A percentile compares a stretch with the other conserved stretches of the same genome.
phyloP scores from a whole-genome alignment of 306 rosid genomes.

The Cicer pinnatifidum region DNA sequence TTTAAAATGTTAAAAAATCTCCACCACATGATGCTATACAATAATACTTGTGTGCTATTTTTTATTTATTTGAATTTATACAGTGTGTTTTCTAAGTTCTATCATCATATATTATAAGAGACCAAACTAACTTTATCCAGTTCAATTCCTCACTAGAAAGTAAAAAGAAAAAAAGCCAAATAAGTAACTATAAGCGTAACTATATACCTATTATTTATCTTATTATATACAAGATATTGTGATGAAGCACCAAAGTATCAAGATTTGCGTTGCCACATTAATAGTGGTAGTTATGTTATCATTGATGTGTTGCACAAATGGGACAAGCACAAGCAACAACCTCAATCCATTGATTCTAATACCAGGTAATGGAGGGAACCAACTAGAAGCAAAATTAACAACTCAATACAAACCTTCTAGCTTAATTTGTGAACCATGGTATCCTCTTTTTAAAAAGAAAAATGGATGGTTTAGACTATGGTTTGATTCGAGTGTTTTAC shows the following conservation, averaged over 20 bases:
- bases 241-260: slow-evolving; percentile 42
- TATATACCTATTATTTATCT: too few species aligned
- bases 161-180: too few species aligned
- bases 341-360: slow-evolving; percentile 74
- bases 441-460: slow-evolving; percentile 55
- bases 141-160: too few species aligned
- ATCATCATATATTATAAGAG: too few species aligned
- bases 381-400: slow-evolving; percentile 73
- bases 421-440: slow-evolving; percentile 65
- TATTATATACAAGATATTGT: not conserved
- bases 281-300: slow-evolving; percentile 50
- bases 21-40: too few species aligned
- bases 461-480: slow-evolving; percentile 88
- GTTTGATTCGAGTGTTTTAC: slow-evolving; percentile 73
- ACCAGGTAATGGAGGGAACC: slow-evolving; percentile 93
- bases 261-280: slow-evolving; percentile 32
- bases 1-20: too few species aligned
- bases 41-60: too few species aligned
- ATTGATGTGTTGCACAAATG: slow-evolving; percentile 50
- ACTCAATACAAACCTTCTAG: slow-evolving; percentile 58
- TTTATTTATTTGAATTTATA: too few species aligned
- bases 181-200: too few species aligned
- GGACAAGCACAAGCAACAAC: slow-evolving; percentile 34
- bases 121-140: too few species aligned
- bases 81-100: too few species aligned